Percentiles rank a stretch among this genome's conserved stretches.
phyloP scores from a whole-genome alignment of 2,329 filamentous ascomycete species.

The Neoarthrinium moseri region DNA sequence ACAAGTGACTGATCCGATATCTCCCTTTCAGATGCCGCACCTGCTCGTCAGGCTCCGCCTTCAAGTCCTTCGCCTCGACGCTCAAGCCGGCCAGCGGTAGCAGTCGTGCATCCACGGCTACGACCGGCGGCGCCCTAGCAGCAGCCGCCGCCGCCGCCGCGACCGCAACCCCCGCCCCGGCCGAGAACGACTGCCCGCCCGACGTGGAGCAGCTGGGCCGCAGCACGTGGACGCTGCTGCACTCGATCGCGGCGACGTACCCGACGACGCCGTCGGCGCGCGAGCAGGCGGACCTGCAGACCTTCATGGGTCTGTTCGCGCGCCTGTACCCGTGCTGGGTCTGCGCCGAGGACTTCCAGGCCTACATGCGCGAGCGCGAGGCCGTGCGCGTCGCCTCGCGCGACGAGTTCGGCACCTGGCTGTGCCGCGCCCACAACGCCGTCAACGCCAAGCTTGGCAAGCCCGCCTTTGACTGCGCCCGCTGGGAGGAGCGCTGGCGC shows the following conservation, averaged over 20 bases:
- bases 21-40: constrained; percentile 59
- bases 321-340: constrained; percentile 94
- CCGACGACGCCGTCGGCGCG: constrained; percentile 64
- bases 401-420: constrained; percentile 76
- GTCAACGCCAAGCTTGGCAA: constrained; percentile 91
- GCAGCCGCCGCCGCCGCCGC: constrained; percentile 28
- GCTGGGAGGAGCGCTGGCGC: constrained; percentile 93
- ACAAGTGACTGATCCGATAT: background rate
- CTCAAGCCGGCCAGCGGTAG: background rate
- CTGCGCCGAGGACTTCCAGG: constrained; percentile 88
- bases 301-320: constrained; percentile 79
- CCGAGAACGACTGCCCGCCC: constrained; percentile 73
- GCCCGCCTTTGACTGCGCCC: constrained; percentile 80
- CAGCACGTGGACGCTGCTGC: constrained; percentile 88
- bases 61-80: constrained; percentile 56
- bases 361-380: constrained; percentile 74
- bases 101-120: background rate
- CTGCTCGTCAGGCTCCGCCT: constrained; percentile 64
- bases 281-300: constrained; percentile 73
- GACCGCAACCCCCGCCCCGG: constrained; percentile 31
- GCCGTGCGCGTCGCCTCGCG: constrained; percentile 59
- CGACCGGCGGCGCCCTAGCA: constrained; percentile 11
- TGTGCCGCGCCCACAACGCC: constrained; percentile 84
- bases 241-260: constrained; percentile 87
- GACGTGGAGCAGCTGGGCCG: constrained; percentile 87